A percentile compares a stretch with the other conserved stretches of the same genome.
Evolutionary conservation across 352 stramenopile species (phyloP).

Genomic region (Phytophthora gonapodyides): DNA sequence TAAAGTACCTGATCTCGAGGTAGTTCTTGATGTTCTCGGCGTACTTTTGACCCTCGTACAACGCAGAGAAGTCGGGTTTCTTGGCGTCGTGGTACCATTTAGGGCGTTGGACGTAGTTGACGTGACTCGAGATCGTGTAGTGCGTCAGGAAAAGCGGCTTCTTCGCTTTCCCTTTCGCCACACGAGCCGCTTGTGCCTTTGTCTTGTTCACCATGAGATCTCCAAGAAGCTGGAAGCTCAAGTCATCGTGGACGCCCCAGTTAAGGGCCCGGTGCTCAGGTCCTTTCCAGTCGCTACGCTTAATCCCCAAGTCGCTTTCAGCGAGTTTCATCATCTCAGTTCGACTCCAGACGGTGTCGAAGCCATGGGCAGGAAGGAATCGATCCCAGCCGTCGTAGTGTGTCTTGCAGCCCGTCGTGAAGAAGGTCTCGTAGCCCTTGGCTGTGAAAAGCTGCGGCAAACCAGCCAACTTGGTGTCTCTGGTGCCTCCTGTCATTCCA

Average conservation of each 20-base stretch:
- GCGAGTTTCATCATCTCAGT: constrained; percentile 40
- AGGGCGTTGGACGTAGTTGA: constrained; percentile 35
- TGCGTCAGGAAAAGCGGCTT: constrained; percentile 51
- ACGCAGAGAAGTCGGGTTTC: constrained; percentile 40
- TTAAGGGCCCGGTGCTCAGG: constrained; percentile 8
- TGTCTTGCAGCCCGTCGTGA: constrained; percentile 47
- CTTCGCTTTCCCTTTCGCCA: constrained; percentile 22
- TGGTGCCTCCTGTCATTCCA: constrained; percentile 32
- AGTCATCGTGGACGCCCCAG: constrained; percentile 58
- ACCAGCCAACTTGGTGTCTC: constrained; percentile 32
- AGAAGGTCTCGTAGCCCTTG: constrained; percentile 51
- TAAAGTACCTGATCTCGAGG: constrained; percentile 52
- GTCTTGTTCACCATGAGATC: constrained; percentile 50
- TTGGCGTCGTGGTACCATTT: constrained; percentile 37
- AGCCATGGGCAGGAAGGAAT: constrained; percentile 48
- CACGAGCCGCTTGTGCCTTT: constrained; percentile 24
- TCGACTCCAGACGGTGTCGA: constrained; percentile 41
- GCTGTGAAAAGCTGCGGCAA: constrained; percentile 54
- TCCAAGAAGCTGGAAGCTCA: constrained; percentile 45
- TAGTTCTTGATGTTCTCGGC: constrained; percentile 37
- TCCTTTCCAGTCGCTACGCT: constrained; percentile 32
- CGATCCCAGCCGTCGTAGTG: constrained; percentile 50
- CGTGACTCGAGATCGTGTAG: constrained; percentile 60
- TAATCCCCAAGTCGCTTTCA: constrained; percentile 39
- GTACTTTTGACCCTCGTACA: constrained; percentile 31